phyloP scores from a whole-genome alignment of 2,329 filamentous ascomycete species.

The Coleophoma eucalyptorum region DNA sequence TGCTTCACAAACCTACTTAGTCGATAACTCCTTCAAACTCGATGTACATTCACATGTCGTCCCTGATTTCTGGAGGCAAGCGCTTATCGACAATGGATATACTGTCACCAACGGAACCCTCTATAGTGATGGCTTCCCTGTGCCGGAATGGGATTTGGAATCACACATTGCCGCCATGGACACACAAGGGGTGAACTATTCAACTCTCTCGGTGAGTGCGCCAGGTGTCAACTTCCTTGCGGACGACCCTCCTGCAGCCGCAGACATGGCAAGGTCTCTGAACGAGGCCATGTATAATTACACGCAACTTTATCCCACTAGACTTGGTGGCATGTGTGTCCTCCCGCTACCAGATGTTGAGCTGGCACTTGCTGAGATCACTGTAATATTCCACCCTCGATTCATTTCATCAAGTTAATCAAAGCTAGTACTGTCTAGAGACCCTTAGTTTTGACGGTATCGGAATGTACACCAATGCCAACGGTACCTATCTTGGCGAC shows the following conservation, averaged over 20 bases:
- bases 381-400: neutral
- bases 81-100: conserved; percentile 35
- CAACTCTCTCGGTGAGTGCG: conserved; percentile 50
- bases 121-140: conserved; percentile 41
- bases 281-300: conserved; percentile 21
- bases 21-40: conserved; percentile 22
- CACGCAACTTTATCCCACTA: conserved; percentile 21
- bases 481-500: conserved; percentile 38
- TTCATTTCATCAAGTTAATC: conserved; percentile 18
- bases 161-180: conserved; percentile 42
- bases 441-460: conserved; percentile 36
- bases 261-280: conserved; percentile 25
- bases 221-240: conserved; percentile 40
- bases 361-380: conserved; percentile 29
- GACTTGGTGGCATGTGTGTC: conserved; percentile 34
- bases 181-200: conserved; percentile 40
- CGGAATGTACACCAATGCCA: conserved; percentile 34
- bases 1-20: no score
- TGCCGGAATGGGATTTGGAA: conserved; percentile 40
- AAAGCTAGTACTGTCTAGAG: conserved; percentile 28
- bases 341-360: conserved; percentile 30
- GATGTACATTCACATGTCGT: conserved; percentile 46
- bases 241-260: conserved; percentile 22
- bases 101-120: conserved; percentile 23
- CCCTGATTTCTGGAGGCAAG: conserved; percentile 35